Percentiles rank a stretch among this genome's conserved stretches.
phyloP scores from a whole-genome alignment of 306 rosid genomes.

The Hippophae rhamnoides region DNA sequence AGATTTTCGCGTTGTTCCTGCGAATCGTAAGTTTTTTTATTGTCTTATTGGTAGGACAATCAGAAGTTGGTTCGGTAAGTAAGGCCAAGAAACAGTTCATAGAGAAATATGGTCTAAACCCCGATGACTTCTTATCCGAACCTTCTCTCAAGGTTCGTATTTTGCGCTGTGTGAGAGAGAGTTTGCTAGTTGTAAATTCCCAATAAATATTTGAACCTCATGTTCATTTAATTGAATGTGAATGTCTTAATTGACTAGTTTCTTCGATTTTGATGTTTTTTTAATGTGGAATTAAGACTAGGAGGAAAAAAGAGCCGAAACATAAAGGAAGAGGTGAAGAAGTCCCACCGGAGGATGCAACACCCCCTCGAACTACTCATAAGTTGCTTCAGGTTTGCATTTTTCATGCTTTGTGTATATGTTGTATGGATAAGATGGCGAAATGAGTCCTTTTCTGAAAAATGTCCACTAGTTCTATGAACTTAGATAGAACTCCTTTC shows the following conservation, averaged over 20 bases:
- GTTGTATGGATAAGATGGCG: no score
- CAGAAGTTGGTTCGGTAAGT: slow-evolving; percentile 38
- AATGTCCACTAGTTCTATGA: no score
- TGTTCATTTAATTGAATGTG: not conserved
- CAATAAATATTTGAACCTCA: not conserved
- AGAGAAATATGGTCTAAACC: slow-evolving; percentile 76
- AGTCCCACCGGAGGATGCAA: slow-evolving; percentile 34
- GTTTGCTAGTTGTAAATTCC: not conserved
- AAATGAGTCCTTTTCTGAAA: no score
- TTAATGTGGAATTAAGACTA: slow-evolving; percentile 32
- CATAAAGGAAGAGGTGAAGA: slow-evolving; percentile 37
- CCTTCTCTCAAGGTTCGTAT: slow-evolving; percentile 46
- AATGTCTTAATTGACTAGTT: not conserved
- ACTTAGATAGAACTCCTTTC: no score
- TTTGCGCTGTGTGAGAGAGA: slow-evolving; percentile 13
- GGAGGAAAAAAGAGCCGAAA: slow-evolving; percentile 41
- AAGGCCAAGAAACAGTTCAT: slow-evolving; percentile 50
- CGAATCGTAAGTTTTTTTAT: not conserved
- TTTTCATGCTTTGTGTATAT: slow-evolving; percentile 1
- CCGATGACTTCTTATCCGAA: slow-evolving; percentile 59
- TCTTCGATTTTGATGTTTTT: not conserved
- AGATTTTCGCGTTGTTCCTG: not conserved
- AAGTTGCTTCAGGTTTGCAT: slow-evolving; percentile 70
- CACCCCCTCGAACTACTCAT: slow-evolving; percentile 60
- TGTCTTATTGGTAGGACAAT: slow-evolving; percentile 27